Conservation (phyloP, 768 basidiomycete species). For the Leccinum boreale region DNA sequence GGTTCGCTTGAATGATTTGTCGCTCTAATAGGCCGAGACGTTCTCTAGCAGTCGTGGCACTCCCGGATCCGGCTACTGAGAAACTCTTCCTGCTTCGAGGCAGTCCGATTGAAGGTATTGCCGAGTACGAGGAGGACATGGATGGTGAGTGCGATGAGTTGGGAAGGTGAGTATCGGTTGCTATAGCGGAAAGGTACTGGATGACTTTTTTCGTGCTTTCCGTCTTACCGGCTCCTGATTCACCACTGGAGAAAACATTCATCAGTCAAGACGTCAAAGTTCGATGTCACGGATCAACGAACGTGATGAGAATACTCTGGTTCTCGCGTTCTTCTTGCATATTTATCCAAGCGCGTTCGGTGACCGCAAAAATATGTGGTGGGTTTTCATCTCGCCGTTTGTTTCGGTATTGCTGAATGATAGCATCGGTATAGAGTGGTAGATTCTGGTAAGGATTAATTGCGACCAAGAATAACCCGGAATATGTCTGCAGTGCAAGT, state of each 20-base stretch:
- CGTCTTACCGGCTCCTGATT: constrained; percentile 98
- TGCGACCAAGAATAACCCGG: constrained; percentile 95
- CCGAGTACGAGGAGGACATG: constrained; percentile 48
- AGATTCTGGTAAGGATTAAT: constrained; percentile 95
- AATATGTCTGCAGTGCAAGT: constrained; percentile 67
- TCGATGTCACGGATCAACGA: constrained; percentile 32
- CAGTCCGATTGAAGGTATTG: constrained; percentile 65
- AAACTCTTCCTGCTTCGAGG: constrained; percentile 61
- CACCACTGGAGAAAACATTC: constrained; percentile 58
- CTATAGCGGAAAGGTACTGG: constrained; percentile 97
- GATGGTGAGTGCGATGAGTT: constrained; percentile 64
- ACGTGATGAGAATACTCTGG: constrained; percentile 98
- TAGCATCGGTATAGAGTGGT: constrained; percentile 86
- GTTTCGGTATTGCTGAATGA: constrained; percentile 86
- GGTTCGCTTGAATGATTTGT: constrained; percentile 97
- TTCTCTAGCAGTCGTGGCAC: constrained; percentile 58
- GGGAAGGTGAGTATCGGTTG: constrained; percentile 67
- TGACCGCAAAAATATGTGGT: constrained; percentile 96
- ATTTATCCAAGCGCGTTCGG: constrained; percentile 96
- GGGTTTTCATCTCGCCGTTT: constrained; percentile 89
- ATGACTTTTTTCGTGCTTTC: constrained; percentile 99
- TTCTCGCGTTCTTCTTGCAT: constrained; percentile 98
- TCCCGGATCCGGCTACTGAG: constrained; percentile 42
- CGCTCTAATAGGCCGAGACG: constrained; percentile 87
- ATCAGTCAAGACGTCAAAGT: constrained; percentile 9